Base-by-base conservation (phyloP, 2,329 filamentous ascomycete species). In the Penicillium sp. region DNA sequence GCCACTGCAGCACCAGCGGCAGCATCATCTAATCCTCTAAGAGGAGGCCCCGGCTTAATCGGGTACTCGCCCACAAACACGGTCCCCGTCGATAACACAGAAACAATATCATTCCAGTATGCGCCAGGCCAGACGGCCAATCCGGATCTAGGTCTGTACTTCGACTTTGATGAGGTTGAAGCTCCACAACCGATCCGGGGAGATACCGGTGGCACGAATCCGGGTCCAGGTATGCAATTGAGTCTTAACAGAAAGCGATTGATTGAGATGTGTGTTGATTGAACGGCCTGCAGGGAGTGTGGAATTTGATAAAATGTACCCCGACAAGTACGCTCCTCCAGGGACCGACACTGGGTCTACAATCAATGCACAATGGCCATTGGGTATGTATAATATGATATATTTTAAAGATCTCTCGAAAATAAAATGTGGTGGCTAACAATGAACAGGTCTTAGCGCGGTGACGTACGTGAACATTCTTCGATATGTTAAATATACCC, bases 131-230 rank as follows among this genome's bases (percentile, higher is more conserved):
- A 86, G 63, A 76, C 76, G 1, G 77, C 78, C 0, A 74, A 80
- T 48, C 70, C 74, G 0, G 68, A 79, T 9, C 70, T 82, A 14
- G 83, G 83, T 0, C 64, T 77, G 1, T 82, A 78, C 55, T 74
- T 85, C 1, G 75, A 85, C 65, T 82, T 86, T 61, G 74, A 79
- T 50, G 70, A 76, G 53, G 74, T 77, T 26, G 70, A 79, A 3
- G 75, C 76, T 35, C 82, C 83, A 0, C 80, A 85, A 64, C 83
- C 83, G 1, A 78, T 84, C 45, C 77, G 83, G 6, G 83, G 83
- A 3, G 66, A 63, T 12, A 69, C 63, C 11, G 83, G 82, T 12
- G 72, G 68, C 2, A 80, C 77, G 1, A 80, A 83, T 61, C 77
- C 81, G 6, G 82, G 82, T 2, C 80, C 81, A 51, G 73, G 79